Evolutionary conservation across 331 rosid genomes (phyloP).

Genomic region (Quercus lobata): DNA sequence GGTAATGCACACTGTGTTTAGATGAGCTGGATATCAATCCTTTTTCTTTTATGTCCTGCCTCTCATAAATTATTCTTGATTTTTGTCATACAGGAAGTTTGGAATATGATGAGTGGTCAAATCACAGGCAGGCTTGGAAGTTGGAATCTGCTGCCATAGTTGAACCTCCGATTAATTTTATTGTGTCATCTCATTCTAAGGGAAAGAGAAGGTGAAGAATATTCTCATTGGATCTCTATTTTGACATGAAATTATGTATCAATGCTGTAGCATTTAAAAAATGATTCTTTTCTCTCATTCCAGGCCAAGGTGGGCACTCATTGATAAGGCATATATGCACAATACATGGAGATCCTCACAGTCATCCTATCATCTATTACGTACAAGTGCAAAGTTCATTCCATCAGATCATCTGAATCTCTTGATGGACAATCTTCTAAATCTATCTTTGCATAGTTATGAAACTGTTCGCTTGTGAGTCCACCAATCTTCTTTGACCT

Average conservation of each 20-base stretch:
- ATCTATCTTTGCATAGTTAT: conserved; percentile 78
- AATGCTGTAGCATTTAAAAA: conserved; percentile 6
- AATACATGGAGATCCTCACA: conserved; percentile 98
- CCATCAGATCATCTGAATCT: conserved; percentile 78
- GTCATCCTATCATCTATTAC: conserved; percentile 81
- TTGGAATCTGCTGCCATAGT: conserved; percentile 91
- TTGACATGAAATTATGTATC: conserved; percentile 8
- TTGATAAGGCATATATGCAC: conserved; percentile 96
- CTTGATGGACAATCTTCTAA: conserved; percentile 78
- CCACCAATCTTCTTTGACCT: conserved; percentile 18
- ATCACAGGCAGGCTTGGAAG: conserved; percentile 98
- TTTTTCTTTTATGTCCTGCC: conserved; percentile 6
- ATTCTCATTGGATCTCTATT: conserved; percentile 12
- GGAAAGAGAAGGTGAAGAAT: conserved; percentile 79
- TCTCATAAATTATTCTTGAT: conserved; percentile 7
- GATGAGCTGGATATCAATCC: background rate
- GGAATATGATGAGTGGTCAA: conserved; percentile 96
- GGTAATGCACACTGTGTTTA: conserved; percentile 44
- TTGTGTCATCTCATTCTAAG: conserved; percentile 72
- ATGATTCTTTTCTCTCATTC: conserved; percentile 14
- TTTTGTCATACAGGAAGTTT: conserved; percentile 59
- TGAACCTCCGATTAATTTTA: conserved; percentile 87
- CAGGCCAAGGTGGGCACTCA: conserved; percentile 99
- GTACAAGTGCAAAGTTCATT: conserved; percentile 56
- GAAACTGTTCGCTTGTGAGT: conserved; percentile 97